Base-by-base conservation (phyloP, 192 early-diverging fungal species). In the Diversispora epigaea region DNA sequence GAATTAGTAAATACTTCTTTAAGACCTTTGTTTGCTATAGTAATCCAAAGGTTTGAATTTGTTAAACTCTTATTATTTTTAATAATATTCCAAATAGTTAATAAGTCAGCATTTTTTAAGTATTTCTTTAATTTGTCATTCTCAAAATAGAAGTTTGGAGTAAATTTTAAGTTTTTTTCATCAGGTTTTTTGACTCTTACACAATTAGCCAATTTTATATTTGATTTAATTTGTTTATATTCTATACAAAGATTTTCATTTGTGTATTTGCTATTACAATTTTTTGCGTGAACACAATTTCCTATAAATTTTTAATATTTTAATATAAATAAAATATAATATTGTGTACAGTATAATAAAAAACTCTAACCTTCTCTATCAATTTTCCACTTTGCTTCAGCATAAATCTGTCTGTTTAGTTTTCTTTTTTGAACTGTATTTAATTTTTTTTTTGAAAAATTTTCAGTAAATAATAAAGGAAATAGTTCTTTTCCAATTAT, bases 1-100 rank as follows among this genome's bases (percentile, higher is more conserved):
- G 32, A 61, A 61, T 11, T 61, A 32, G 58, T 61, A 61, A 61
- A 61, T 32, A 32, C 25, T 39, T 61, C 58, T n/a, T n/a, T n/a
- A n/a, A n/a, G n/a, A n/a, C n/a, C n/a, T n/a, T n/a, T n/a, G n/a
- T n/a, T n/a, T n/a, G n/a, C n/a, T n/a, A 1, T 5, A 32, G 32
- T 61, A 61, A 32, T 61, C 32, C n/a, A 61, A 25, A 61, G 6
- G 0, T 22, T 61, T 61, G 9, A 2, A n/a, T 22, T 22, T 32
- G 22, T 61, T 41, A 3, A 32, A 32, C 0, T 11, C 12, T 61
- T 61, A 32, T 61, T 61, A 4, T 61, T 22, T 60, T 60, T 60
- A 2, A 32, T 40, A 39, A 32, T 61, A 11, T 8, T 61, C 4
- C 11, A 32, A 12, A 61, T 32, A 32, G 9, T 32, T 14, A 25